Evolutionary conservation across 2,329 filamentous ascomycete genomes (phyloP), one percentile per base, ranked within the genome.

Genomic region (Colletotrichum gigasporum): DNA sequence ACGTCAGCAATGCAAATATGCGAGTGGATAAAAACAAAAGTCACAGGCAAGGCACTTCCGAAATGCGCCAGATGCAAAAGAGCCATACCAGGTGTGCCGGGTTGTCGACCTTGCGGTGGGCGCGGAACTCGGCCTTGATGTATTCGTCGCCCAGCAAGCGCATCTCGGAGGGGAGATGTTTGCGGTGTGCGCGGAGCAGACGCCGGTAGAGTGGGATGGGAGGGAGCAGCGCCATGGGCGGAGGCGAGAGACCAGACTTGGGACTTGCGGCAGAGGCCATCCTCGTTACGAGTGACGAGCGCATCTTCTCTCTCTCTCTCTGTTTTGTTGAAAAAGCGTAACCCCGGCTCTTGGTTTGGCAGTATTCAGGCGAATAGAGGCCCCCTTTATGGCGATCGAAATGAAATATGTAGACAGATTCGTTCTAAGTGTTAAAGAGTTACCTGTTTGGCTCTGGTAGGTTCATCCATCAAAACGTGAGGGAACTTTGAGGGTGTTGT

Each of bases 181-280:
- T 93, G 69, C 96, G 88, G 79, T 99, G 96, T 4, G 92, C 90
- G 68, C 96, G 90, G 28, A 99, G 83, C 24, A 99, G 81, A 34
- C 96, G 89, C 64, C 96, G 88, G 81, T 98, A 99, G 8, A 99
- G 86, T 2, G 90, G 93, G 48, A 98, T 91, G 0, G 94, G 94
- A 5, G 94, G 94, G 37, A 97, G 85, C 11, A 97, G 85, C 39
- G 93, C 92, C 75, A 91, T 79, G 4, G 79, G 77, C 18, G 76
- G 71, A 9, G 79, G 79, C 2, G 72, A 70, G 24, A 83, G 70
- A 32, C 75, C 74, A 34, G 37, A 22, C 72, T 71, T 14, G 52
- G 63, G 24, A 72, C 58, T 62, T 63, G 73, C 66, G 32, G 80
- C 78, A 7, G 80, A 78, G 22, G 82, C 82, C 28, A 80, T 57